These are phyloP conservation scores for Linum usitatissimum DNA, from an alignment of 345 rosid genomes.

Conservation along the genomic window DNA sequence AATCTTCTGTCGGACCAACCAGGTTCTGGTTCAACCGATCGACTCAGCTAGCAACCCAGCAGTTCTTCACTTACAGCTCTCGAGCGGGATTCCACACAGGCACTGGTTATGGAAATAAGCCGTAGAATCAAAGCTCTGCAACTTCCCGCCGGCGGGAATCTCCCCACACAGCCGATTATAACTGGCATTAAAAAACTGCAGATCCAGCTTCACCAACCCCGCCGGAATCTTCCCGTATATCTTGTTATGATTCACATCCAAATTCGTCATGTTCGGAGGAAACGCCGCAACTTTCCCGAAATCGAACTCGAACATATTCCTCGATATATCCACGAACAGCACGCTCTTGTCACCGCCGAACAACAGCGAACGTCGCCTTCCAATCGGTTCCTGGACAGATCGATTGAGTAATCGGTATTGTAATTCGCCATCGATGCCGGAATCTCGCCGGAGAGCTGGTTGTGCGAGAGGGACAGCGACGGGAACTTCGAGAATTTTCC, in stretches of 20 bases:
- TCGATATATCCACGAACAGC: conserved; percentile 34
- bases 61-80: conserved; percentile 24
- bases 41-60: neutral
- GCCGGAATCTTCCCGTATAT: conserved; percentile 48
- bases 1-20: no score
- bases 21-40: neutral
- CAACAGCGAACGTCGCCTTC: conserved; percentile 51
- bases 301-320: conserved; percentile 55
- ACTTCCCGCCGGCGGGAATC: conserved; percentile 50
- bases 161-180: conserved; percentile 60
- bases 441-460: conserved; percentile 49
- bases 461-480: conserved; percentile 46
- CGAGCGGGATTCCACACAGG: conserved; percentile 71
- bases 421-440: conserved; percentile 38
- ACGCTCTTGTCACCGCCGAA: conserved; percentile 55
- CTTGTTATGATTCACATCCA: conserved; percentile 65
- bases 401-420: conserved; percentile 32
- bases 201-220: conserved; percentile 26
- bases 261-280: conserved; percentile 22
- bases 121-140: conserved; percentile 46
- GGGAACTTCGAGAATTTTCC: conserved; percentile 27
- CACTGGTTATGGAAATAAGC: conserved; percentile 56
- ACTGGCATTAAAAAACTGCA: conserved; percentile 52
- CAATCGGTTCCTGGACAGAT: conserved; percentile 54
- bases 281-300: conserved; percentile 36